Evolutionary conservation across 176 grass and related monocot species (phyloP), one percentile per base, ranked within the genome.

Genomic region (Phoenix dactylifera): DNA sequence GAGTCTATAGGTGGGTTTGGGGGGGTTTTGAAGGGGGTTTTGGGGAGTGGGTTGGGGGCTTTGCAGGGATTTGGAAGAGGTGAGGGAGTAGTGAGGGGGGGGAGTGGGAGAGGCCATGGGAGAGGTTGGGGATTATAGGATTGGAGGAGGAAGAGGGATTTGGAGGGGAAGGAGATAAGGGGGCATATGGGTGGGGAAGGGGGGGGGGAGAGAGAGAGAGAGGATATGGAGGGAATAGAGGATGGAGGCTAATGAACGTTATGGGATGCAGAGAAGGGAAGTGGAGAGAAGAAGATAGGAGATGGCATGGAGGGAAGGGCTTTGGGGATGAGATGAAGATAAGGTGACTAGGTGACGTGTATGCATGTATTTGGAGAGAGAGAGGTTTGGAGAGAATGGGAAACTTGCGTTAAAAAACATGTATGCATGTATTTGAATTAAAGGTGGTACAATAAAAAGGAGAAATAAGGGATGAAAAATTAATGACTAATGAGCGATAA

Each of bases 41-140:
- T 52, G 78, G 6, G 64, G 55, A 15, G 67, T 7, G 5, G 72
- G 35, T 4, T 63, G 70, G 50, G 58, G 59, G 26, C 9, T 32
- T 7, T 66, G 60, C 0, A 76, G 67, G 26, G 79, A 65, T 72
- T 85, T 80, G 51, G 87, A 75, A 59, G 82, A 60, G 72, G 87
- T 82, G 82, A 90, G 76, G 50, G 59, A 54, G 19, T 73, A 73
- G 51, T 73, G 70, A 24, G 70, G 51, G 60, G 70, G 59, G 64
- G 74, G 92, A 22, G 83, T 88, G 52, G 87, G 68, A 58, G 87
- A 81, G 26, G 93, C 81, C 93, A 97, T 97, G 56, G 32, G 16
- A 26, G 58, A 16, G 17, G 9, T 15, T 35, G 48, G 59, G 66
- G 19, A 29, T 60, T 67, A 15, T 39, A 63, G 55, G 50, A 24